Base-by-base conservation (phyloP, 768 basidiomycete species). In the Lyophyllum atratum region DNA sequence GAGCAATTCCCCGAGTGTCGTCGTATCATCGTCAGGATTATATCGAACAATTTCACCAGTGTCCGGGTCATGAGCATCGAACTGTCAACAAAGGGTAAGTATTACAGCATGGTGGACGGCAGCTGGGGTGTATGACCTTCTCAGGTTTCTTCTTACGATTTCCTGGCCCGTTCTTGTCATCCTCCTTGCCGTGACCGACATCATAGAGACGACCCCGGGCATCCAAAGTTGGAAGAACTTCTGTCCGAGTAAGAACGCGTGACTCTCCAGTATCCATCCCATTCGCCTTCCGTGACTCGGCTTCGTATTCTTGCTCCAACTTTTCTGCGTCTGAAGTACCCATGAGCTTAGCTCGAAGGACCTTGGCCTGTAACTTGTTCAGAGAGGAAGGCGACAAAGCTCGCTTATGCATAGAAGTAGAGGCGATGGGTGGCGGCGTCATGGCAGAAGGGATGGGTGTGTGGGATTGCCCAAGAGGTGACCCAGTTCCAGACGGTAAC, bases 391-490 rank as follows among this genome's bases (percentile, higher is more conserved):
- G 86, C 0, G 90, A 90, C 54, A 91, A 66, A 0, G 80, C 80
- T 4, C 86, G 79, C 1, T 69, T 52, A 24, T 68, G 50, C 24
- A 44, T 75, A 9, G 74, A 69, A 28, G 68, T 66, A 58, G 68
- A 67, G 33, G 63, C 68, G 26, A 57, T 52, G 9, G 70, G 59
- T 12, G 83, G 78, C 1, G 95, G 95, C 0, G 93, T 90, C 82
- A 98, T 87, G 6, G 95, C 95, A 2, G 88, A 87, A 0, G 95
- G 96, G 51, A 98, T 87, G 2, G 96, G 93, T 0, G 95, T 97
- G 42, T 82, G 86, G 3, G 83, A 76, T 63, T 85, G 86, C 21
- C 79, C 72, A 5, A 85, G 72, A 1, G 84, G 86, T 3, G 87
- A 89, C 25, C 74, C 77, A 2, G 75, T 74, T 67, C 84, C 86